Conservation (phyloP, 495 filamentous ascomycete species). For the Hapsidospora chrysogenum region DNA sequence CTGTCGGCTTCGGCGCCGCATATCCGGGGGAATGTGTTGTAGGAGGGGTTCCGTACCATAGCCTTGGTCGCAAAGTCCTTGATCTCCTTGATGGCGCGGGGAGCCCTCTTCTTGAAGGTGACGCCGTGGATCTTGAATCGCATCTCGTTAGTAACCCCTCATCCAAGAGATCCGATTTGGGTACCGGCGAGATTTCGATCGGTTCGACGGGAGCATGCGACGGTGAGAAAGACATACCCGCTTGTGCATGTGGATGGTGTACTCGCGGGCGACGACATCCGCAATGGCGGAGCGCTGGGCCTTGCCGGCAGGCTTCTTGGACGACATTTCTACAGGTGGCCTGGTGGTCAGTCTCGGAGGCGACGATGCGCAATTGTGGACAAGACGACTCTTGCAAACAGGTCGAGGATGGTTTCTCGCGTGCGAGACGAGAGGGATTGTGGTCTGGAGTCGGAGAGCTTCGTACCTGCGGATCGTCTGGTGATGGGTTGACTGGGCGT, state of each 20-base stretch:
- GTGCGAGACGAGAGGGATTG: background rate
- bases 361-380: background rate
- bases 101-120: conserved; percentile 98
- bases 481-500: conserved; percentile 1
- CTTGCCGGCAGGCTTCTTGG: conserved; percentile 54
- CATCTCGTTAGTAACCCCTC: conserved; percentile 8
- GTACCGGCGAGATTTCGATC: background rate
- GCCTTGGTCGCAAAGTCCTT: conserved; percentile 75
- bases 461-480: conserved; percentile 5
- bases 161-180: background rate
- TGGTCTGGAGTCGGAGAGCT: background rate
- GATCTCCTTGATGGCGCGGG: conserved; percentile 98
- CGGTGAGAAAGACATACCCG: conserved; percentile 59
- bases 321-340: conserved; percentile 50
- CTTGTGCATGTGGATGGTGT: conserved; percentile 99
- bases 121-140: conserved; percentile 72
- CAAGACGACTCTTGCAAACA: background rate
- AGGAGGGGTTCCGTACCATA: conserved; percentile 56
- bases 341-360: conserved; percentile 4
- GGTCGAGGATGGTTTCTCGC: background rate
- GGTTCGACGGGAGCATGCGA: no score
- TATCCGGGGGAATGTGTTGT: conserved; percentile 1
- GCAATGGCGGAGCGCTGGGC: conserved; percentile 78
- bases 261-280: conserved; percentile 97
- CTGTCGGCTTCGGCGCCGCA: background rate